Evolutionary conservation across 169 alveolate genomes (phyloP), one percentile per base, ranked within the genome.

Genomic region (Plasmodium relictum): DNA sequence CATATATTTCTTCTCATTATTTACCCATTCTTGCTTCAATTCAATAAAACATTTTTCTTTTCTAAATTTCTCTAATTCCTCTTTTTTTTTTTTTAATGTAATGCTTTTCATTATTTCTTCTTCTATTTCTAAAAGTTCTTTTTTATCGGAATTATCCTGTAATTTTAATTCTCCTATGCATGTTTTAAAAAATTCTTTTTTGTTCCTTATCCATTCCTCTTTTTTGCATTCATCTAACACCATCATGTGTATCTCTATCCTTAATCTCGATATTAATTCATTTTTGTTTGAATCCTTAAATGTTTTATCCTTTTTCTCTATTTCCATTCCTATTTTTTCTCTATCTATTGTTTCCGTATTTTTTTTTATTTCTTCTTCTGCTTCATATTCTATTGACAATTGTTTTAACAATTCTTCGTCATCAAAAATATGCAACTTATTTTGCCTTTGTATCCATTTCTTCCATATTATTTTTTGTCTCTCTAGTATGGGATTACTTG

Each of bases 1-100:
- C 12, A n/a, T 18, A 0, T 59, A 18, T 14, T n/a, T 18, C 5
- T 59, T 22, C 16, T 22, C 42, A 7, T 24, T 22, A 3, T 9
- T 59, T 3, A 0, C 16, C 68, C 68, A 59, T n/a, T 59, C 68
- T 18, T n/a, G 12, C 16, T 59, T 59, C 68, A 59, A 59, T n/a
- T 22, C 20, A 18, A n/a, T 8, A 59, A 59, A 59, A 2, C 68
- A 59, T 0, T 59, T 1, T 59, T 59, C 37, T 4, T n/a, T n/a
- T n/a, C n/a, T n/a, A n/a, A n/a, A n/a, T n/a, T n/a, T n/a, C n/a
- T n/a, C n/a, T n/a, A n/a, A n/a, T n/a, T n/a, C n/a, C n/a, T n/a
- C n/a, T n/a, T n/a, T n/a, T n/a, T n/a, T n/a, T n/a, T n/a, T n/a
- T n/a, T n/a, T n/a, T n/a, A n/a, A n/a, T n/a, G n/a, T n/a, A n/a